Conservation (phyloP, 108 stramenopile genomes). For the Discostella pseudostelligera region DNA sequence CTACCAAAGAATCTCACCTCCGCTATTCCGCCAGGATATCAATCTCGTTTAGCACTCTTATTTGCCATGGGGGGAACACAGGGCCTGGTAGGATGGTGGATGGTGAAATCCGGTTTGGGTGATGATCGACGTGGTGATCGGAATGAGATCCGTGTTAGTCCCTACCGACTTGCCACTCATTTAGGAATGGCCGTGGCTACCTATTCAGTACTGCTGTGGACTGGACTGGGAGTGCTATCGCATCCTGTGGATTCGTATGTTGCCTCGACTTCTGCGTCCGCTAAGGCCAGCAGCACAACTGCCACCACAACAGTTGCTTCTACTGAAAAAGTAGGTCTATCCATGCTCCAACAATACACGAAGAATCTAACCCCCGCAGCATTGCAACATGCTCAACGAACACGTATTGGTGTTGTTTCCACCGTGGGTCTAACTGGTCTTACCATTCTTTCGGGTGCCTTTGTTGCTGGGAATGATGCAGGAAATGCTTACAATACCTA, state of each 20-base stretch:
- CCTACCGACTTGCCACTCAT: constrained; percentile 95
- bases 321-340: constrained; percentile 26
- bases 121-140: constrained; percentile 84
- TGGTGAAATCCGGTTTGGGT: constrained; percentile 97
- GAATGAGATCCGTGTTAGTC: constrained; percentile 94
- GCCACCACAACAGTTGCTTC: constrained; percentile 1
- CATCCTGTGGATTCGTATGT: constrained; percentile 53
- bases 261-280: background rate
- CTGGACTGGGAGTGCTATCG: constrained; percentile 83
- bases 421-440: constrained; percentile 70
- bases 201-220: constrained; percentile 91
- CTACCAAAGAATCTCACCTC: constrained; percentile 32
- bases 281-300: background rate
- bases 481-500: constrained; percentile 96
- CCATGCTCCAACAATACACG: constrained; percentile 25
- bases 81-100: constrained; percentile 99
- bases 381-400: constrained; percentile 54
- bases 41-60: constrained; percentile 75
- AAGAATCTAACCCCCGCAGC: constrained; percentile 51
- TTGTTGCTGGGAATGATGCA: constrained; percentile 98
- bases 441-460: constrained; percentile 93
- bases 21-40: constrained; percentile 83
- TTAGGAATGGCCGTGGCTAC: constrained; percentile 95
- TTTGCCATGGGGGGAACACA: constrained; percentile 96
- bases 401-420: constrained; percentile 55